A percentile compares a stretch with the other conserved stretches of the same genome.
Conservation (phyloP, 78 protist genomes). For the slime mould (Dictyostelium discoideum) region dicty_2.7 NC_007089.4:4074501-4075000, state of each 20-base stretch:
- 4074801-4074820: no score
- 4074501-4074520: background rate
- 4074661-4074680: constrained; percentile 89
- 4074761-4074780: background rate
- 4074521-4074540: background rate
- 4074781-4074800: no score
- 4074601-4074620: constrained; percentile 94
- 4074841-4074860: background rate
- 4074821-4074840: background rate
- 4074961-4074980: background rate
- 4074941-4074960: background rate
- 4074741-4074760: background rate
- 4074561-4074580: constrained; percentile 89
- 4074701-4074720: background rate
- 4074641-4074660: constrained; percentile 94
- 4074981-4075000: background rate
- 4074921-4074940: background rate
- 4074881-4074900: background rate
- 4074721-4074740: background rate
- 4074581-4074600: constrained; percentile 93
- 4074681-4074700: background rate
- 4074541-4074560: constrained; percentile 79
- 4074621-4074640: constrained; percentile 98
- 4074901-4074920: background rate
- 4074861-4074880: background rate